These are phyloP conservation scores for Eucalyptus tenuipes DNA, from an alignment of 345 rosid species.

Conservation along the genomic window DNA sequence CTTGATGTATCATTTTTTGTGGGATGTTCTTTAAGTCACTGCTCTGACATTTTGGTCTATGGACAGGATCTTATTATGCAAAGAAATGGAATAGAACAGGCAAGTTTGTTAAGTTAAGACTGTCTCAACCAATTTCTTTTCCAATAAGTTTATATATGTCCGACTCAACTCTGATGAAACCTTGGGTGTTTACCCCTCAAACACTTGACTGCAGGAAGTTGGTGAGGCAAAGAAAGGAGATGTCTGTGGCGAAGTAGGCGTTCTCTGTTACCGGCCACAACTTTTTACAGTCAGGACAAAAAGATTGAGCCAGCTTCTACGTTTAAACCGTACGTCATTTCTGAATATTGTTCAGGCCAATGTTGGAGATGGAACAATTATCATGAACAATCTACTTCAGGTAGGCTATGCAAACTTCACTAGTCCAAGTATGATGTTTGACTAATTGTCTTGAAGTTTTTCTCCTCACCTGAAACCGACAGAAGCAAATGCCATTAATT, in stretches of 20 bases:
- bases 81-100: conserved; percentile 61
- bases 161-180: neutral
- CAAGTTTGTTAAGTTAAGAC: conserved; percentile 1
- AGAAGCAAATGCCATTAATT: neutral
- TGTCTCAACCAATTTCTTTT: neutral
- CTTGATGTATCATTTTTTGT: neutral
- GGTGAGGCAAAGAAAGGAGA: conserved; percentile 59
- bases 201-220: conserved; percentile 27
- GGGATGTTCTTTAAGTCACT: neutral
- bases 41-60: neutral
- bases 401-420: conserved; percentile 7
- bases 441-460: neutral
- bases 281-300: conserved; percentile 77
- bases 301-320: conserved; percentile 74
- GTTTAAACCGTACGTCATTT: conserved; percentile 66
- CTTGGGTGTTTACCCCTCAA: neutral
- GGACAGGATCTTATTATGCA: conserved; percentile 51
- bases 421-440: neutral
- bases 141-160: neutral
- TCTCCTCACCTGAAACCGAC: neutral
- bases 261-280: conserved; percentile 88
- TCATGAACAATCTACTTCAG: conserved; percentile 86
- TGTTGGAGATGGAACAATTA: conserved; percentile 84
- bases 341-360: conserved; percentile 67
- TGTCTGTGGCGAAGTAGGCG: conserved; percentile 72